These are phyloP conservation scores for Gossypium trilobum DNA, from an alignment of 441 rosid genomes.

Conservation along the genomic window DNA sequence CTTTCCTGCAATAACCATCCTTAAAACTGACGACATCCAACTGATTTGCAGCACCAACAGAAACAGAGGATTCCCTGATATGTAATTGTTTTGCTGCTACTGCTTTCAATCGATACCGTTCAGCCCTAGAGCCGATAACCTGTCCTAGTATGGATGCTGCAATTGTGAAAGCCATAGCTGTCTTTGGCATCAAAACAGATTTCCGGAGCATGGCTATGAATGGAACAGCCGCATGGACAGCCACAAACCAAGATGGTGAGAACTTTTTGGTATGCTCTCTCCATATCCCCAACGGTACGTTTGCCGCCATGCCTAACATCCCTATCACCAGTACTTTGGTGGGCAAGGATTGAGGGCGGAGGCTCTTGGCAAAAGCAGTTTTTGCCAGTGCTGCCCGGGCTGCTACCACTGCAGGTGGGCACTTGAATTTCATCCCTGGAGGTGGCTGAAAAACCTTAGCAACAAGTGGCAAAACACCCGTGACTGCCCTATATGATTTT, in stretches of 20 bases:
- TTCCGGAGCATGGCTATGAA: constrained; percentile 63
- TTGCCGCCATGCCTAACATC: constrained; percentile 60
- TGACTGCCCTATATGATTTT: constrained; percentile 58
- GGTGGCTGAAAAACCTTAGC: constrained; percentile 61
- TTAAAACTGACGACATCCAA: constrained; percentile 29
- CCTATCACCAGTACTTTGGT: constrained; percentile 53
- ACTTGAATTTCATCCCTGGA: constrained; percentile 41
- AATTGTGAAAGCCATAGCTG: constrained; percentile 63
- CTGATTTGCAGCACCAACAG: constrained; percentile 18
- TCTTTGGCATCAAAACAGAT: constrained; percentile 58
- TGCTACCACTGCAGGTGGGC: constrained; percentile 53
- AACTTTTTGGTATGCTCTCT: constrained; percentile 63
- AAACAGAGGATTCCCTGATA: constrained; percentile 10
- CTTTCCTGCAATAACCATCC: constrained; percentile 26
- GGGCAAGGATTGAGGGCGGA: constrained; percentile 61
- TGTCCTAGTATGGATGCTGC: constrained; percentile 64
- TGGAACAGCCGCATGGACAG: constrained; percentile 68
- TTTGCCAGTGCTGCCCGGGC: constrained; percentile 62
- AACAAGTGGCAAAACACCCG: constrained; percentile 52
- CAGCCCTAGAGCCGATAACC: constrained; percentile 68
- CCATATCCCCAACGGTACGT: constrained; percentile 66
- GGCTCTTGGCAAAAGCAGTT: constrained; percentile 59
- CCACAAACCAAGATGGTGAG: constrained; percentile 58
- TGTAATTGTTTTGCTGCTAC: constrained; percentile 24
- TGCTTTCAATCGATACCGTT: constrained; percentile 46